A percentile compares a stretch with the other conserved stretches of the same genome.
Conservation (phyloP, 371 early-diverging fungal genomes). For the Globomyces sp. region DNA sequence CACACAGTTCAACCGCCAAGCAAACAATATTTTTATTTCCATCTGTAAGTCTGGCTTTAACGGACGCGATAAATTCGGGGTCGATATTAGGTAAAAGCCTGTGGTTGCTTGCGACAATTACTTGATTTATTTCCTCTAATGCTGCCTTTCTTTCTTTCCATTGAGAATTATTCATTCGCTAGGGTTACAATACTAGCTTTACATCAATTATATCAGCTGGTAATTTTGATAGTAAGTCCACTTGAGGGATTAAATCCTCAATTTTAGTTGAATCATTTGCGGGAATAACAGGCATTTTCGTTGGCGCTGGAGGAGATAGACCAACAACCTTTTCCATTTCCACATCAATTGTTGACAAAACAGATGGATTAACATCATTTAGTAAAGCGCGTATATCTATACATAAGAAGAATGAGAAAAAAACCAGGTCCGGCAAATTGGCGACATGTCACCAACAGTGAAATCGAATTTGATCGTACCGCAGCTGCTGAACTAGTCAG, state of each 20-base stretch:
- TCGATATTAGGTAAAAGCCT: conserved; percentile 26
- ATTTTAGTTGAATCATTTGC: no score
- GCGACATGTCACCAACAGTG: conserved; percentile 74
- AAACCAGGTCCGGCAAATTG: conserved; percentile 81
- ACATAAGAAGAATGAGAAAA: conserved; percentile 16
- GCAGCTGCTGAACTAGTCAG: conserved; percentile 72
- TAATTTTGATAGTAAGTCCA: no score
- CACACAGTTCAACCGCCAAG: conserved; percentile 69
- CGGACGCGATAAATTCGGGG: conserved; percentile 49
- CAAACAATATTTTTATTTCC: conserved; percentile 86
- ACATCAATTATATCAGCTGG: no score
- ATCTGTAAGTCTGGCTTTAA: conserved; percentile 82
- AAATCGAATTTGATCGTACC: conserved; percentile 76
- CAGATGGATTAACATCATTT: conserved; percentile 79
- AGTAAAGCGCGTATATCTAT: conserved; percentile 70
- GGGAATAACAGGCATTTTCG: conserved; percentile 35
- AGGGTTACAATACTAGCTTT: no score
- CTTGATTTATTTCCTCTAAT: conserved; percentile 71
- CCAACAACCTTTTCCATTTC: conserved; percentile 88
- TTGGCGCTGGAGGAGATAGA: conserved; percentile 73
- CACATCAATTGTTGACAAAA: conserved; percentile 78
- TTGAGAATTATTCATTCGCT: conserved; percentile 66
- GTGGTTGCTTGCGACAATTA: conserved; percentile 63
- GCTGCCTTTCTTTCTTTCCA: conserved; percentile 97
- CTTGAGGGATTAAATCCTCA: no score